Base-by-base conservation (phyloP, 768 basidiomycete genomes). In the Lentinus tigrinus region DNA sequence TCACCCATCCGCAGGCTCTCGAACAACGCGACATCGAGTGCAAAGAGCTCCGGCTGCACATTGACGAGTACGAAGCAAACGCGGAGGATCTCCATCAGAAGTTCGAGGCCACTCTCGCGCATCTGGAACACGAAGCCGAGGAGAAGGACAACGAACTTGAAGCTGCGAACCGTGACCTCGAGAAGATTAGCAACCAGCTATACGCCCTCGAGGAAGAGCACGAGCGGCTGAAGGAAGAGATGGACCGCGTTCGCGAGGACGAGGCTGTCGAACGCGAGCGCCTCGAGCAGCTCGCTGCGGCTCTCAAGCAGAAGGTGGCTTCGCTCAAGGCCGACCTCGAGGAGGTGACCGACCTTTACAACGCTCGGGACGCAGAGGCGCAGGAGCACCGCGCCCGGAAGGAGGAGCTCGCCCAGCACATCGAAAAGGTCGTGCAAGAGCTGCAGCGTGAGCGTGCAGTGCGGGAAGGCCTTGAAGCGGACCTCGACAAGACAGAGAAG, bases 181-280 rank as follows among this genome's bases (percentile, higher is more conserved):
- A 94, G 67, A 84, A 81, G 58, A 82, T 96, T 44, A 84, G 91
- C 5, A 87, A 91, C 59, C 75, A 77, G 53, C 82, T 97, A 9
- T 94, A 90, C 71, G 75, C 84, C 43, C 81, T 96, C 1, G 96
- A 98, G 68, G 93, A 96, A 58, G 89, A 94, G 67, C 83, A 87
- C 52, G 93, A 95, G 60, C 78, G 83, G 28, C 69, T 89, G 49
- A 85, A 81, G 67, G 91, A 93, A 64, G 89, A 93, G 47, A 76
- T 77, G 49, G 85, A 88, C 37, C 77, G 82, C 9, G 61, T 84
- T 38, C 81, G 85, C 51, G 88, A 93, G 57, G 91, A 93, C n/a
- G 85, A 87, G 46, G 77, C 72, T 9, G 80, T 81, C n/a, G 91
- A 90, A 66, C 77, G 81, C 24, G 89, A 90, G 57, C 75, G 85